Evolutionary conservation across 139 green algal species (phyloP), one percentile per base, ranked within the genome.

Genomic region (Nannochloris sp.): DNA sequence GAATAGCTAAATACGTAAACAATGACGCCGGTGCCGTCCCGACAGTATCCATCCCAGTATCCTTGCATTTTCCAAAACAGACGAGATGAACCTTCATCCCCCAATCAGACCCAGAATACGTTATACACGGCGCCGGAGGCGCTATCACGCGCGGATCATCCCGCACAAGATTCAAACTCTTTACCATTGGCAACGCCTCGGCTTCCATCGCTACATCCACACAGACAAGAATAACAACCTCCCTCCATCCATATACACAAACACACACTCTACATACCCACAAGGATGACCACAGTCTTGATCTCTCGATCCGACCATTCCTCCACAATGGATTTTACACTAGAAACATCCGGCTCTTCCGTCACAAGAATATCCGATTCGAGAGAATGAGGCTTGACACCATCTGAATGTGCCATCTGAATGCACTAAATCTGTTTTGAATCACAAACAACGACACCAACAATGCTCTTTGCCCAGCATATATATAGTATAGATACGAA

Each of bases 1-100:
- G 77, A 8, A 90, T 62, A 3, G 88, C 85, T 10, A 96, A 76
- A 77, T 94, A 98, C 3, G 90, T 76, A 20, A 77, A 80, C 2
- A 97, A 67, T 1, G 86, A 77, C 2, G 91, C 91, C n/a, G 87
- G 79, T 2, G 91, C 86, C 1, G 91, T 97, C 49, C 90, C 91
- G 16, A 96, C 80, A 72, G 89, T 88, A 79, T 95, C 86, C n/a
- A 96, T 87, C 2, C 74, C 77, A 26, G 84, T 73, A 23, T 75
- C 65, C 6, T 44, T 17, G 66, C 78, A 84, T 56, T 81, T 88
- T 23, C 90, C 90, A 51, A 87, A 89, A 62, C 72, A 82, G 11
- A 93, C 87, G 0, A 97, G 58, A 57, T 89, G 81, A 4, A 97
- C 66, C 0, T 74, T 23, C 8, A 87, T 25, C 13, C 73, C 82